A percentile compares a stretch with the other conserved stretches of the same genome.
phyloP scores from a whole-genome alignment of 805 yeast species.

The Millerozyma acaciae region DNA sequence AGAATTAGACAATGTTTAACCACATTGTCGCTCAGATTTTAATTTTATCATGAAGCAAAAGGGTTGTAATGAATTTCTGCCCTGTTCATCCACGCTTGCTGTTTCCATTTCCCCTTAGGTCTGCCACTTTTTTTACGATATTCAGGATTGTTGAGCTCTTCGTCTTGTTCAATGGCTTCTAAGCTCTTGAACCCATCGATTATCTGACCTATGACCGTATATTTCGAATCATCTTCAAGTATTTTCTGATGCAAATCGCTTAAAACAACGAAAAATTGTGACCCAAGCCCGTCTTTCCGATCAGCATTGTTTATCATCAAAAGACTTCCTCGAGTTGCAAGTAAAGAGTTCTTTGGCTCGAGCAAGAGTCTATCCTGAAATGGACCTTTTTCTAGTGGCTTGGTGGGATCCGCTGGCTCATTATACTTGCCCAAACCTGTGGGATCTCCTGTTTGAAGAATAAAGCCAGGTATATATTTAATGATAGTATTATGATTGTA shows the following conservation, averaged over 20 bases:
- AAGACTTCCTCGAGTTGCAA: constrained; percentile 14
- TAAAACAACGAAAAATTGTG: constrained; percentile 18
- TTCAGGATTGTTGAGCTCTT: constrained; percentile 6
- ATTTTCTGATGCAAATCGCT: constrained; percentile 9
- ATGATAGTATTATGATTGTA: constrained; percentile 13
- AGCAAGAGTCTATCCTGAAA: not conserved
- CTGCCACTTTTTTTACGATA: constrained; percentile 13
- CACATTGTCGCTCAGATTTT: not conserved
- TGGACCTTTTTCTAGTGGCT: not conserved
- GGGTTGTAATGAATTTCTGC: constrained; percentile 15
- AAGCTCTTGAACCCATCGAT: constrained; percentile 16
- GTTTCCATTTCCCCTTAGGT: constrained; percentile 16
- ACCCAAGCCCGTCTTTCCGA: constrained; percentile 11
- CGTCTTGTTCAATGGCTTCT: constrained; percentile 11
- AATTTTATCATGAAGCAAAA: constrained; percentile 6
- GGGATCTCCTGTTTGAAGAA: constrained; percentile 21
- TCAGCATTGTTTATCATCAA: constrained; percentile 9
- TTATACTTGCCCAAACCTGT: constrained; percentile 13
- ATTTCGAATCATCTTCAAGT: constrained; percentile 8
- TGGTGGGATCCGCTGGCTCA: constrained; percentile 8
- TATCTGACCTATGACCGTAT: constrained; percentile 14
- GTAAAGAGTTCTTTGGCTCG: not conserved
- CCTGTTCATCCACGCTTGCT: constrained; percentile 10
- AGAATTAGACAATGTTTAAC: constrained; percentile 29
- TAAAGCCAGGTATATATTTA: constrained; percentile 16